Evolutionary conservation across 139 green algal species (phyloP).

Genomic region (Chlamydomonas sp.): DNA sequence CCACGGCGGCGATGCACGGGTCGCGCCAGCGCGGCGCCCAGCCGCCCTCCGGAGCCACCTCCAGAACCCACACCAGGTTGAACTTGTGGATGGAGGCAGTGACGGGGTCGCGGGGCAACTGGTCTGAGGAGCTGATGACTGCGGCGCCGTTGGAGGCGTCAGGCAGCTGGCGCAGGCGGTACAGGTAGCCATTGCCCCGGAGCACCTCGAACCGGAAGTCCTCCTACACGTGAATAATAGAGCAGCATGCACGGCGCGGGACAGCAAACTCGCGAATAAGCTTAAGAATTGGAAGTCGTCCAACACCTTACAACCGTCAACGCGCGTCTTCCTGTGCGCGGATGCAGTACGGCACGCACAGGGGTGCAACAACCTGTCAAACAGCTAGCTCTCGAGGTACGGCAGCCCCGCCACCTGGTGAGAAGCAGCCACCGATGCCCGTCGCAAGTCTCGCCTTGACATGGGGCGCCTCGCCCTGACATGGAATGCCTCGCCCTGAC

Average conservation of each 20-base stretch:
- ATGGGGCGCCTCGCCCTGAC: no score
- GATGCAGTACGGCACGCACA: no score
- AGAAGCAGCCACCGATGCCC: no score
- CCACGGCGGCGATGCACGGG: constrained; percentile 39
- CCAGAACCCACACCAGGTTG: constrained; percentile 45
- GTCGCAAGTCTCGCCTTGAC: no score
- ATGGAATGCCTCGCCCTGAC: no score
- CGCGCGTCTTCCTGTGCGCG: no score
- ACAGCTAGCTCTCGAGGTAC: no score
- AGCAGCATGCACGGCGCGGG: no score
- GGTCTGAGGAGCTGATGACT: not conserved
- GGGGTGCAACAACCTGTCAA: no score
- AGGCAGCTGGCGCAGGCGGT: constrained; percentile 4
- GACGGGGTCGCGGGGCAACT: not conserved
- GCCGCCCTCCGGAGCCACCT: constrained; percentile 9
- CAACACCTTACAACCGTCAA: no score
- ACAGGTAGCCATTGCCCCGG: not conserved
- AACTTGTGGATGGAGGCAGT: not conserved
- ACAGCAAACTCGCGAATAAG: not conserved
- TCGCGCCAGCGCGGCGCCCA: constrained; percentile 41
- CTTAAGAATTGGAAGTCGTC: not conserved
- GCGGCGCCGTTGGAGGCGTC: not conserved
- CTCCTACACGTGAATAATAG: not conserved
- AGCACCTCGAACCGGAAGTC: not conserved
- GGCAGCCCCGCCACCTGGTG: no score